phyloP scores from a whole-genome alignment of 2,329 filamentous ascomycete genomes.

The Arthrobotrys conoides region DNA sequence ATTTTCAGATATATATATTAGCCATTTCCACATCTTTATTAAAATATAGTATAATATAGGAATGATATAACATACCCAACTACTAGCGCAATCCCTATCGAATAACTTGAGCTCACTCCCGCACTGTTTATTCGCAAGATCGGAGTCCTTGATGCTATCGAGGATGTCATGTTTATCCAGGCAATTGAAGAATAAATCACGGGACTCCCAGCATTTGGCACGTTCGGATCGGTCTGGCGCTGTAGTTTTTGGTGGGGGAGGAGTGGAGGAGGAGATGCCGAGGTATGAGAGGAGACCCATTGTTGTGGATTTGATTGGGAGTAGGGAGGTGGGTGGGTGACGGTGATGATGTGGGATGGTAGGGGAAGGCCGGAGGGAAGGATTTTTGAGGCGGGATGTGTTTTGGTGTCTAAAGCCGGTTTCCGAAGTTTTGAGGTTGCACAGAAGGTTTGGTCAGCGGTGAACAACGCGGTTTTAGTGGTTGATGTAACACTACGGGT shows the following conservation, averaged over 20 bases:
- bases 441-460: neutral
- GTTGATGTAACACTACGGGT: too few relatives aligned
- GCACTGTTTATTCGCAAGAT: slow-evolving; percentile 74
- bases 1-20: neutral
- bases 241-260: slow-evolving; percentile 71
- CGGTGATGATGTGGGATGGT: neutral
- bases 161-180: slow-evolving; percentile 85
- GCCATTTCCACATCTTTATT: neutral
- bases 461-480: slow-evolving; percentile 1
- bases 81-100: slow-evolving; percentile 85
- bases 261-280: slow-evolving; percentile 64
- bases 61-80: slow-evolving; percentile 79
- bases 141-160: slow-evolving; percentile 77
- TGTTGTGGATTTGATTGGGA: slow-evolving; percentile 50
- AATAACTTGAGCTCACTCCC: slow-evolving; percentile 76
- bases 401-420: neutral
- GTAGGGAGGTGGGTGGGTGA: neutral
- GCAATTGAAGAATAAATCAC: slow-evolving; percentile 89
- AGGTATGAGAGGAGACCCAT: slow-evolving; percentile 73
- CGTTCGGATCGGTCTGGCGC: slow-evolving; percentile 89
- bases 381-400: neutral
- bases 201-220: slow-evolving; percentile 86
- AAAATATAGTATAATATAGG: too few relatives aligned
- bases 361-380: too few relatives aligned
- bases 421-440: slow-evolving; percentile 5